Evolutionary conservation across 176 grass and related monocot genomes (phyloP).

Genomic region (Cocos nucifera): DNA sequence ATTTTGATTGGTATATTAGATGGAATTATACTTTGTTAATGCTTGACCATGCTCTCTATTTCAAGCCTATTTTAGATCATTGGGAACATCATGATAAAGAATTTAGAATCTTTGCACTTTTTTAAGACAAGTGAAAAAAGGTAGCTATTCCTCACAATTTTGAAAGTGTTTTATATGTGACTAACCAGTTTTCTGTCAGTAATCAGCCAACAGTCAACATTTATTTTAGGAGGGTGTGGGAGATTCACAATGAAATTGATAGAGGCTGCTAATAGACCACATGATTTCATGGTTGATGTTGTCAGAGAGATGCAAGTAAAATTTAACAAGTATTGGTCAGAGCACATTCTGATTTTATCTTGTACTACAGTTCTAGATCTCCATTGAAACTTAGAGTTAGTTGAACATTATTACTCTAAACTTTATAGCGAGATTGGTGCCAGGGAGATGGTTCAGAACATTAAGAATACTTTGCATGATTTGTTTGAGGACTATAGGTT

Average conservation of each 20-base stretch:
- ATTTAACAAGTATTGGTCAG: neutral
- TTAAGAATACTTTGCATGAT: neutral
- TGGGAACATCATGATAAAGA: no score
- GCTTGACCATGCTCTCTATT: no score
- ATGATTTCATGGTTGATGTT: neutral
- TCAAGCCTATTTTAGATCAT: no score
- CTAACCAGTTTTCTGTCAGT: neutral
- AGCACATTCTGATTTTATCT: neutral
- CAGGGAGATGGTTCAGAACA: no score
- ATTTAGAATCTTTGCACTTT: no score
- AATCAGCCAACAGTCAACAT: neutral
- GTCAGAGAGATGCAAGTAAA: neutral
- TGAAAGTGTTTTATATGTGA: neutral
- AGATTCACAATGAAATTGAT: neutral
- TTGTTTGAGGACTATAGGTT: neutral
- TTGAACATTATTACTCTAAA: neutral
- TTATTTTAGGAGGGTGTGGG: neutral
- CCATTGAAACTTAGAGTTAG: neutral
- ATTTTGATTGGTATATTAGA: no score
- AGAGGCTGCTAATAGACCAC: neutral
- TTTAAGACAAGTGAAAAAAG: no score
- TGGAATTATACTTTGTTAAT: no score
- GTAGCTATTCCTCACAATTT: no score
- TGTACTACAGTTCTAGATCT: neutral
- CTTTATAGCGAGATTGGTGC: neutral